A percentile compares a stretch with the other conserved stretches of the same genome.
These are phyloP conservation scores for Daldinia bambusicola DNA, from an alignment of 495 filamentous ascomycete species.

Conservation along the genomic window DNA sequence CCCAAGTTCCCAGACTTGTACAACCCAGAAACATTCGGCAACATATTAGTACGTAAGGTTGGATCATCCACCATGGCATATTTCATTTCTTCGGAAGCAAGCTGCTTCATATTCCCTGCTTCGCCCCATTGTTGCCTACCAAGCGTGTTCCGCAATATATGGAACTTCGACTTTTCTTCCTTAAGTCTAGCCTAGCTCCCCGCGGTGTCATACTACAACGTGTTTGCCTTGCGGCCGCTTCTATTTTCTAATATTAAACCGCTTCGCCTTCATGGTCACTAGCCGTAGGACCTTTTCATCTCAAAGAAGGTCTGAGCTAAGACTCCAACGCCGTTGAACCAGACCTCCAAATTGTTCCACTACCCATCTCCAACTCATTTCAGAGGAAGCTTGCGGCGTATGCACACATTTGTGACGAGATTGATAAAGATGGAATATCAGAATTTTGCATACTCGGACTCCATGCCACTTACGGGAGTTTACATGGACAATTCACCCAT, in stretches of 20 bases:
- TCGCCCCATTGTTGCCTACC: slow-evolving; percentile 42
- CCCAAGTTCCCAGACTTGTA: slow-evolving; percentile 21
- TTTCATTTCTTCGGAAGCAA: slow-evolving; percentile 37
- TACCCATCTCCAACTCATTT: slow-evolving; percentile 1
- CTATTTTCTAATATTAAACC: slow-evolving; percentile 23
- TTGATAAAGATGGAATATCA: slow-evolving; percentile 36
- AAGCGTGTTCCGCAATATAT: slow-evolving; percentile 25
- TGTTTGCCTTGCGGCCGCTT: slow-evolving; percentile 19
- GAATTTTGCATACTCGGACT: slow-evolving; percentile 23
- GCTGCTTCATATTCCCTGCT: slow-evolving; percentile 38
- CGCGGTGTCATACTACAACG: slow-evolving; percentile 14
- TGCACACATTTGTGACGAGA: background rate
- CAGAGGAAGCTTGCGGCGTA: slow-evolving; percentile 1
- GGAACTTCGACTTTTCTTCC: slow-evolving; percentile 28
- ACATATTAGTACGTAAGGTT: slow-evolving; percentile 43
- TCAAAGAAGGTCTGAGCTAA: slow-evolving; percentile 25
- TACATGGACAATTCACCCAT: slow-evolving; percentile 22
- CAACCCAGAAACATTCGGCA: slow-evolving; percentile 18
- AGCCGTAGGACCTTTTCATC: slow-evolving; percentile 16
- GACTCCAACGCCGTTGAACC: slow-evolving; percentile 12
- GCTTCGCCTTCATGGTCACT: slow-evolving; percentile 21
- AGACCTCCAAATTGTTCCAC: slow-evolving; percentile 7
- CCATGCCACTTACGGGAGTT: slow-evolving; percentile 19
- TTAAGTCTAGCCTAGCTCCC: slow-evolving; percentile 29
- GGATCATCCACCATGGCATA: slow-evolving; percentile 35